A percentile compares a stretch with the other conserved stretches of the same genome.
These are phyloP conservation scores for Trichosporon asahii DNA, from an alignment of 1,284 basidiomycete species.

Conservation along the genomic window DNA sequence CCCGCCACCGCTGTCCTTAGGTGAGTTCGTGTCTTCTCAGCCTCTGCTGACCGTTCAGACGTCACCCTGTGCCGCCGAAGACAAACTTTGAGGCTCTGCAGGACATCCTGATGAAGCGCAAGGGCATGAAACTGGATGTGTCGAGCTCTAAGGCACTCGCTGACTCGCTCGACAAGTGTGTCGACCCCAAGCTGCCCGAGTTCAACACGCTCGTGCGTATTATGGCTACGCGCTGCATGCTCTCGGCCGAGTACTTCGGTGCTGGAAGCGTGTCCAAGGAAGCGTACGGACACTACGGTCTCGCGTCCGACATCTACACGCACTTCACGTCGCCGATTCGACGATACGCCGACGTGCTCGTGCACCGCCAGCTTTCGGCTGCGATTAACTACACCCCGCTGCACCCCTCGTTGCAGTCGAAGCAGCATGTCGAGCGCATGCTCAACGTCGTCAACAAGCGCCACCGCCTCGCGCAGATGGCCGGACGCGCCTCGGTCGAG, in stretches of 20 bases:
- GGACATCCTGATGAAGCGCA: constrained; percentile 84
- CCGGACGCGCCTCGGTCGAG: constrained; percentile 89
- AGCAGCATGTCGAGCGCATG: constrained; percentile 80
- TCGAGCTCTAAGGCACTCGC: constrained; percentile 91
- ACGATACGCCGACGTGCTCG: constrained; percentile 92
- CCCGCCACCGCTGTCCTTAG: constrained; percentile 92
- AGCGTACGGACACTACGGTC: constrained; percentile 93
- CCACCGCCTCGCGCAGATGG: constrained; percentile 96
- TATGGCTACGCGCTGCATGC: constrained; percentile 99
- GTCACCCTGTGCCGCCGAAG: constrained; percentile 88
- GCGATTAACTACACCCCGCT: constrained; percentile 81
- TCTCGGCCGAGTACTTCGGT: constrained; percentile 97
- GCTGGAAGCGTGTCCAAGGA: constrained; percentile 89
- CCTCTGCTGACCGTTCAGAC: constrained; percentile 54
- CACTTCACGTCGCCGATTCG: constrained; percentile 95
- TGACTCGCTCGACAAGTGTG: constrained; percentile 78
- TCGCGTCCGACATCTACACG: constrained; percentile 95
- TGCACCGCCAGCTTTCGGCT: constrained; percentile 88
- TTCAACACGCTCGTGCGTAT: constrained; percentile 98
- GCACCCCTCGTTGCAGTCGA: constrained; percentile 82
- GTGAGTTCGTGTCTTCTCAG: constrained; percentile 49
- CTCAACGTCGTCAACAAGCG: constrained; percentile 83
- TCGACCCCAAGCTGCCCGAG: constrained; percentile 73
- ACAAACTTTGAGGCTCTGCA: constrained; percentile 95
- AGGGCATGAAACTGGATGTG: constrained; percentile 81